phyloP scores from a whole-genome alignment of 805 yeast genomes.

The Teunomyces pallodes region DNA sequence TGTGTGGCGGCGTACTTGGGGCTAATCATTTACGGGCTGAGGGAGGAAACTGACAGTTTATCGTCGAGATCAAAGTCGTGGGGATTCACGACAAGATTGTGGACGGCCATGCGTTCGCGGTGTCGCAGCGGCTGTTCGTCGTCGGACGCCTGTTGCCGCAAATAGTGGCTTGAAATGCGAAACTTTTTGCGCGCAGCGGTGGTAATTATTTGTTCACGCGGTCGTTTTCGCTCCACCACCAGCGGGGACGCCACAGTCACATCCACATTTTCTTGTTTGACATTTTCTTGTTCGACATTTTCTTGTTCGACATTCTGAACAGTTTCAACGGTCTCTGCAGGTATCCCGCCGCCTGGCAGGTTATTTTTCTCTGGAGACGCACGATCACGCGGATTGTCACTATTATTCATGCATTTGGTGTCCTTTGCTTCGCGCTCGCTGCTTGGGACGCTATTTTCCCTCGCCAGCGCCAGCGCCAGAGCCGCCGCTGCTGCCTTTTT shows the following conservation, averaged over 20 bases:
- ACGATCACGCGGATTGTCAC: too few relatives aligned
- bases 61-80: conserved; percentile 1
- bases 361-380: too few relatives aligned
- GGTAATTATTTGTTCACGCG: background rate
- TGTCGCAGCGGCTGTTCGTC: background rate
- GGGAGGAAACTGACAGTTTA: background rate
- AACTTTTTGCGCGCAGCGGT: background rate
- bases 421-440: background rate
- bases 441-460: background rate
- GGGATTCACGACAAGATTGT: background rate
- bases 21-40: conserved; percentile 31
- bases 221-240: background rate
- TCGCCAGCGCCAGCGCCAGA: too few relatives aligned
- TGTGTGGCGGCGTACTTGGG: conserved; percentile 43
- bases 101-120: background rate
- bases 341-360: too few relatives aligned
- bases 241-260: background rate
- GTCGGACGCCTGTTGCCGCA: background rate
- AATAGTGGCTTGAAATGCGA: background rate
- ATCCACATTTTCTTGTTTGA: too few relatives aligned
- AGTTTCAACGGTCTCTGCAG: too few relatives aligned
- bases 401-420: too few relatives aligned
- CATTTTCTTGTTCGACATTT: too few relatives aligned
- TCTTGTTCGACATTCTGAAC: too few relatives aligned
- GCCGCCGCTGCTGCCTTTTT: background rate